Base-by-base conservation (phyloP, 352 stramenopile genomes). In the Pythium periplocum region DNA sequence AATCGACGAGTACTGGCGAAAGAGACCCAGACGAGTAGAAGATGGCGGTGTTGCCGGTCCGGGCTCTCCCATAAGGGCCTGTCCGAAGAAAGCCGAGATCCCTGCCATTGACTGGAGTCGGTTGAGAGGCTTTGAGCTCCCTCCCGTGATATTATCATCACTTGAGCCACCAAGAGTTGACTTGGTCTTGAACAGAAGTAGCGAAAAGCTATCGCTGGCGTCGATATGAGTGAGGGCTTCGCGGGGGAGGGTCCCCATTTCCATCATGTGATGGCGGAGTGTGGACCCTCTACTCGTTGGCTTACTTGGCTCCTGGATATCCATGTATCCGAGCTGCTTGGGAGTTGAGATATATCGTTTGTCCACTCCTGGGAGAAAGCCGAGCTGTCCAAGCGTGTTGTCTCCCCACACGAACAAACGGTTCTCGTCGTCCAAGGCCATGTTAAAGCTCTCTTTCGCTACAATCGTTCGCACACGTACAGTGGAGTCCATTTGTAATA, bases 341-440 rank as follows among this genome's bases (percentile, higher is more conserved):
- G 74, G 72, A 37, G 12, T 42, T 38, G 42, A 39, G 33, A 62
- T 31, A 37, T 39, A 17, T 11, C n/a, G 31, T 8, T 26, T 31
- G 12, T n/a, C 36, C 46, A 36, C 38, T 1, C 35, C n/a, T 5
- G 45, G 37, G 32, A 39, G 7, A n/a, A 69, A 6, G 12, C 77
- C 72, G 31, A 84, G 59, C 50, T 84, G 73, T 3, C 61, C 58
- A 1, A 62, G 49, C 11, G 34, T 12, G 42, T 86, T 86, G 55
- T 73, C 58, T 26, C 77, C 74, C 74, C 77, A 87, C 0, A 60
- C 54, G 31, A 84, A 84, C 34, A 87, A 45, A 32, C 70, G 67
- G 4, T 68, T 61, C 37, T 76, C 59, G 4, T 80, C 77, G 38
- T 87, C 77, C 7, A 85, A 33, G 2, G 57, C 77, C 35, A 85